Evolutionary conservation across 1,284 basidiomycete species (phyloP).

Genomic region (Vanrija humicola): DNA sequence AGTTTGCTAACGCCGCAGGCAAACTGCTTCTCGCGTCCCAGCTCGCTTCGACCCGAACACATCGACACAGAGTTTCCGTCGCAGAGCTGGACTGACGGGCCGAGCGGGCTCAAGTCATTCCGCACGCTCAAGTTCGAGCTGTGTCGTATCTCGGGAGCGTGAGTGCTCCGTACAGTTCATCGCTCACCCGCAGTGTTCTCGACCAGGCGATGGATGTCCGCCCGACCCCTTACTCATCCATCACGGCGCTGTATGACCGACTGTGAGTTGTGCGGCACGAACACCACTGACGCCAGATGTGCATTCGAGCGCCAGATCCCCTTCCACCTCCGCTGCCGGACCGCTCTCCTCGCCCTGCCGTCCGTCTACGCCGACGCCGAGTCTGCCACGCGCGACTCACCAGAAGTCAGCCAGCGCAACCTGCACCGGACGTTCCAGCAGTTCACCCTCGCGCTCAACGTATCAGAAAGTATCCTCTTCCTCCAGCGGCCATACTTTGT

Average conservation of each 20-base stretch:
- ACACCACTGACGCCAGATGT: background rate
- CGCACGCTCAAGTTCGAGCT: conserved; percentile 29
- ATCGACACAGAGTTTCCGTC: conserved; percentile 33
- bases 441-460: conserved; percentile 28
- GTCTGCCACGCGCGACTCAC: conserved; percentile 20
- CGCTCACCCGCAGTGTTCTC: conserved; percentile 12
- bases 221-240: conserved; percentile 19
- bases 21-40: conserved; percentile 35
- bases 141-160: conserved; percentile 24
- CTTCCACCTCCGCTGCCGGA: conserved; percentile 27
- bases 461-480: conserved; percentile 27
- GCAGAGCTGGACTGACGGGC: conserved; percentile 8
- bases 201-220: conserved; percentile 23
- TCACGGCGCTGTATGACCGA: conserved; percentile 22
- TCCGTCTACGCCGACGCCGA: conserved; percentile 24
- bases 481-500: conserved; percentile 35
- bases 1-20: conserved; percentile 10
- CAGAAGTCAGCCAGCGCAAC: conserved; percentile 18
- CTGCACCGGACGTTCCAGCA: conserved; percentile 31
- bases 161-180: no score
- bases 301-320: conserved; percentile 29
- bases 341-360: conserved; percentile 22
- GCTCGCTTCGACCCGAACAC: conserved; percentile 20
- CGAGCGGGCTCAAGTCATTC: conserved; percentile 14
- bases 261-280: conserved; percentile 9